These are phyloP conservation scores for Sclerotinia sclerotiorum DNA, from an alignment of 2,329 filamentous ascomycete genomes.

Conservation along the genomic window DNA sequence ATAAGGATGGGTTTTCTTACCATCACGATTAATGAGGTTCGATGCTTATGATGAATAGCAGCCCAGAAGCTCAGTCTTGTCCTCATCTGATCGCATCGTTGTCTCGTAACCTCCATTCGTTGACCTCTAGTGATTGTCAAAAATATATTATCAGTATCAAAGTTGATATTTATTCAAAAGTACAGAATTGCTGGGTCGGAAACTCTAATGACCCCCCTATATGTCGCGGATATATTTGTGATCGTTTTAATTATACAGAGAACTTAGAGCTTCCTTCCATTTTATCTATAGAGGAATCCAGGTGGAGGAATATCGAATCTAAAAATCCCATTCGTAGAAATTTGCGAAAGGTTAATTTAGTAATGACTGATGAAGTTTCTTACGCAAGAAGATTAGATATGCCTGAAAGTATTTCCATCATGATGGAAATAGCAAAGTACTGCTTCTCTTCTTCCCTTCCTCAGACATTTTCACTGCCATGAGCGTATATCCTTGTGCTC, in stretches of 20 bases:
- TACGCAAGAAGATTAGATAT: too few relatives aligned
- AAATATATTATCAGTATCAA: not conserved
- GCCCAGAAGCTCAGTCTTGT: not conserved
- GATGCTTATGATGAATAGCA: not conserved
- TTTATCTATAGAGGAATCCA: not conserved
- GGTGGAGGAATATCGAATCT: not conserved
- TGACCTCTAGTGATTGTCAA: not conserved
- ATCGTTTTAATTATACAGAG: not conserved
- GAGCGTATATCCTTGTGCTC: too few relatives aligned
- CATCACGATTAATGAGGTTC: not conserved
- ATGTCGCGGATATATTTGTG: too few relatives aligned
- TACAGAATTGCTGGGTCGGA: not conserved
- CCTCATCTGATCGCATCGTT: not conserved
- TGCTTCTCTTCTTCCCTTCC: too few relatives aligned
- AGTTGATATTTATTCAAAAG: not conserved
- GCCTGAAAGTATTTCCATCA: too few relatives aligned
- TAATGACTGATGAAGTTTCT: too few relatives aligned
- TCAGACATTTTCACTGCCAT: too few relatives aligned
- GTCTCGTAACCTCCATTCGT: too few relatives aligned
- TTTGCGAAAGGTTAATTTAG: too few relatives aligned
- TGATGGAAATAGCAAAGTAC: too few relatives aligned
- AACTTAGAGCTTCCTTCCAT: too few relatives aligned
- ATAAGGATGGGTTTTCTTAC: too few relatives aligned
- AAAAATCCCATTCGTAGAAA: not conserved
- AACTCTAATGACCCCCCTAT: not conserved